These are phyloP conservation scores for Rhodocollybia butyracea DNA, from an alignment of 768 basidiomycete genomes.

Conservation along the genomic window DNA sequence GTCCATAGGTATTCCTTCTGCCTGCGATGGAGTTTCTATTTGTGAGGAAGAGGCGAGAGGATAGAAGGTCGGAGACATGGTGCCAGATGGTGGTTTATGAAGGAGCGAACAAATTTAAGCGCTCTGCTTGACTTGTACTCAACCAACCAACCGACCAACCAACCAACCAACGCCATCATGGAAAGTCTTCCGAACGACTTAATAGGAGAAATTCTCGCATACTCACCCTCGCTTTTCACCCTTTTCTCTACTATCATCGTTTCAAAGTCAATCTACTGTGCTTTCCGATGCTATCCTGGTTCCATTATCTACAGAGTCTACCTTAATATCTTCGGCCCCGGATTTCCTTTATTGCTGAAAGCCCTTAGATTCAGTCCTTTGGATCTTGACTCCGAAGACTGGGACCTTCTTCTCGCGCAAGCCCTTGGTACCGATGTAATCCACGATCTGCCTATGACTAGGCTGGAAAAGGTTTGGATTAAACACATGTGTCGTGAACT, in stretches of 20 bases:
- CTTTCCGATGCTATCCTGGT: background rate
- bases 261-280: background rate
- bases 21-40: slow-evolving; percentile 75
- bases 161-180: too few relatives aligned
- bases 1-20: slow-evolving; percentile 77
- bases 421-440: background rate
- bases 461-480: background rate
- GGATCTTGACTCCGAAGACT: background rate
- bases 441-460: background rate
- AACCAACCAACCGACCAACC: background rate
- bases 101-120: background rate
- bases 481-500: background rate
- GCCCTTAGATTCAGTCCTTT: background rate
- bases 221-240: background rate
- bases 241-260: background rate
- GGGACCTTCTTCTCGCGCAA: background rate
- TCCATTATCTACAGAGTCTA: background rate
- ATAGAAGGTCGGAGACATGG: slow-evolving; percentile 57
- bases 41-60: slow-evolving; percentile 83
- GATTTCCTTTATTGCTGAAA: background rate
- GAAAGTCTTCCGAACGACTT: background rate
- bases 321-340: background rate
- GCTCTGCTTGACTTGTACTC: too few relatives aligned
- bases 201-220: background rate
- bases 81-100: background rate